Conservation (phyloP, 1,139 yeast species). For the Candida frijolesensis region DNA sequence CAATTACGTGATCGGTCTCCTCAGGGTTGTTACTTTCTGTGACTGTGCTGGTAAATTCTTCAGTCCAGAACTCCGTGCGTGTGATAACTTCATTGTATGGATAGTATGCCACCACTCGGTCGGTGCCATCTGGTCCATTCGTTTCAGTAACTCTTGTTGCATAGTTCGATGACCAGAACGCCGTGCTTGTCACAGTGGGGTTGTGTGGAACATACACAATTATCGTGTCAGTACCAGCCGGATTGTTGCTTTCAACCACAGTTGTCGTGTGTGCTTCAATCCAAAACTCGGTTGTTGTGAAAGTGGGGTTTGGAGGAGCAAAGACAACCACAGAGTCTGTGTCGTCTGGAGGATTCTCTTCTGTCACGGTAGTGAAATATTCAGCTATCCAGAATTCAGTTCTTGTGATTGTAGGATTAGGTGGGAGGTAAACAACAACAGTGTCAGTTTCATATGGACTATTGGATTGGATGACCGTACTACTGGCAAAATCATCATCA, state of each 20-base stretch:
- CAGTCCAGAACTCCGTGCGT: constrained; percentile 14
- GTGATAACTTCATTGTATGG: constrained; percentile 19
- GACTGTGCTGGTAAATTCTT: constrained; percentile 11
- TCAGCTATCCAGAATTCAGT: constrained; percentile 16
- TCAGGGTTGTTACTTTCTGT: constrained; percentile 10
- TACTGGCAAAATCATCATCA: neutral
- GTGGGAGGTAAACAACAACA: constrained; percentile 21
- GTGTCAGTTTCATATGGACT: constrained; percentile 6
- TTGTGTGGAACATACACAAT: constrained; percentile 22
- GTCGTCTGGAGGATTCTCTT: constrained; percentile 9
- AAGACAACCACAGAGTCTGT: constrained; percentile 23
- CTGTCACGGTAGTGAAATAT: constrained; percentile 9
- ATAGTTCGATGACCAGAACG: constrained; percentile 15
- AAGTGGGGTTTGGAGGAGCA: constrained; percentile 19
- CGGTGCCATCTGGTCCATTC: constrained; percentile 16
- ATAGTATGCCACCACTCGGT: constrained; percentile 20
- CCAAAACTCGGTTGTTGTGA: constrained; percentile 10
- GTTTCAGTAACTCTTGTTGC: constrained; percentile 13
- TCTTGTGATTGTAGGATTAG: constrained; percentile 15
- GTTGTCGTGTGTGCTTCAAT: no score
- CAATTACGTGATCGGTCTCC: constrained; percentile 15
- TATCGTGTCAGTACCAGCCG: constrained; percentile 20
- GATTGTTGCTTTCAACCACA: constrained; percentile 11
- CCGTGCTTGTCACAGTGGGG: constrained; percentile 18
- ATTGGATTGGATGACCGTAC: constrained; percentile 14